Evolutionary conservation across 129 eudicot species (phyloP).

Genomic region (Flaveria brownii): DNA sequence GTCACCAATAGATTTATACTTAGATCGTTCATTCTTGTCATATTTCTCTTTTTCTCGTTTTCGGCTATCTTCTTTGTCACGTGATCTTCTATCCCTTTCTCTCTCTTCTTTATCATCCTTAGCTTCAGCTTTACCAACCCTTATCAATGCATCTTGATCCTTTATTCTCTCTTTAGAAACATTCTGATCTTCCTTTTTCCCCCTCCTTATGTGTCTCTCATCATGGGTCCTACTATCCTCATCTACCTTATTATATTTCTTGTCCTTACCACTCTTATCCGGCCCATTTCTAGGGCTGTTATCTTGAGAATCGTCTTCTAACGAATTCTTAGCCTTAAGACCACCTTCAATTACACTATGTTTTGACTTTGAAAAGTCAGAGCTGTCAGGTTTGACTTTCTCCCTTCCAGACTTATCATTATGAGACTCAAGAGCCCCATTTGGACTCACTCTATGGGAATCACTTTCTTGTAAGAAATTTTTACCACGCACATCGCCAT

Average conservation of each 20-base stretch:
- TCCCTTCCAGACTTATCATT: conserved; percentile 26
- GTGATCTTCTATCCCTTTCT: conserved; percentile 50
- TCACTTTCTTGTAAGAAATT: conserved; percentile 33
- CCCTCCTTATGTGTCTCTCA: conserved; percentile 49
- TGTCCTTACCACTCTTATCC: conserved; percentile 42
- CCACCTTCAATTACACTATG: conserved; percentile 38
- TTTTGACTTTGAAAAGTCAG: conserved; percentile 41
- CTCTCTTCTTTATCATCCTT: conserved; percentile 54
- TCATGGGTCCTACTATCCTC: conserved; percentile 54
- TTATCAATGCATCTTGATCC: conserved; percentile 60
- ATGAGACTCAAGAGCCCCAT: conserved; percentile 32
- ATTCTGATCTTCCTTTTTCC: conserved; percentile 43
- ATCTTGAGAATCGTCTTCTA: conserved; percentile 38
- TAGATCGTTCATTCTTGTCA: conserved; percentile 58
- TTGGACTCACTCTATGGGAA: conserved; percentile 32
- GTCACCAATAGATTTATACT: conserved; percentile 52
- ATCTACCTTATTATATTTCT: conserved; percentile 40
- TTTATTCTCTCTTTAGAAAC: conserved; percentile 56
- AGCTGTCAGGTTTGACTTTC: conserved; percentile 33
- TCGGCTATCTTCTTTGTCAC: conserved; percentile 51
- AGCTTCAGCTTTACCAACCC: conserved; percentile 45
- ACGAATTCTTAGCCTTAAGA: conserved; percentile 34
- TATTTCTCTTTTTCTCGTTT: conserved; percentile 61
- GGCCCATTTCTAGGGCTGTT: conserved; percentile 43
- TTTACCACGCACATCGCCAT: conserved; percentile 24